Percentiles rank a stretch among this genome's conserved stretches.
These are phyloP conservation scores for Podospora sp. DNA, from an alignment of 495 filamentous ascomycete genomes.

Conservation along the genomic window DNA sequence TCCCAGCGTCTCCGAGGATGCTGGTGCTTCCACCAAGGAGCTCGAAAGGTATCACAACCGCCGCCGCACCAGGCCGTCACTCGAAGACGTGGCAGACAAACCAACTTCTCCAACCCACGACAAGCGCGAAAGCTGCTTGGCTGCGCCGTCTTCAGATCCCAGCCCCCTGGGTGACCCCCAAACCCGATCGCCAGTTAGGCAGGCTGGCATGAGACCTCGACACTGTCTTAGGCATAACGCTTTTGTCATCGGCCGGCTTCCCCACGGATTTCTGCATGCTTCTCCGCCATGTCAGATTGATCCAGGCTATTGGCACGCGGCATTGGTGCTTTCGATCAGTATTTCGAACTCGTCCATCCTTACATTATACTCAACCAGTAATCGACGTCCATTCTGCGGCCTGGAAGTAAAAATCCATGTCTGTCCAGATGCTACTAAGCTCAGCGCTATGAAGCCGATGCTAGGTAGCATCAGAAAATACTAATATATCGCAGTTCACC, in stretches of 20 bases:
- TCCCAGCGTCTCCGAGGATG: too few species aligned
- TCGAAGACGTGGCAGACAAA: too few species aligned
- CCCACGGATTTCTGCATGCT: conserved; percentile 12
- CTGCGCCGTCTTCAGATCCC: neutral
- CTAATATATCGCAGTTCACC: neutral
- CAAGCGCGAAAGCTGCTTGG: too few species aligned
- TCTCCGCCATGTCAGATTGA: conserved; percentile 16
- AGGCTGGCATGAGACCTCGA: conserved; percentile 9
- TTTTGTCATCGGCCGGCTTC: neutral
- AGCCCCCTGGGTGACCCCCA: conserved; percentile 6
- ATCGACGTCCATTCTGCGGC: too few species aligned
- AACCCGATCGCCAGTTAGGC: conserved; percentile 3
- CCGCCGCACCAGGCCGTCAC: too few species aligned
- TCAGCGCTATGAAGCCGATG: neutral
- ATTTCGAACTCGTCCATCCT: conserved; percentile 11
- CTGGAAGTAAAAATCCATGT: too few species aligned
- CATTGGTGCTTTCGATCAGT: neutral
- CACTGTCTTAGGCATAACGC: neutral
- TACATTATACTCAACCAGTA: neutral
- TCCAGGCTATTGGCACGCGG: conserved; percentile 22
- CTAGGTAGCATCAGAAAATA: neutral
- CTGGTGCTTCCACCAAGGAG: too few species aligned
- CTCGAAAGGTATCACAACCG: too few species aligned
- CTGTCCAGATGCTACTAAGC: too few species aligned
- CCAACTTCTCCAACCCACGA: too few species aligned